A percentile compares a stretch with the other conserved stretches of the same genome.
These are phyloP conservation scores for Parafenestella ontariensis DNA, from an alignment of 2,329 filamentous ascomycete species.

Conservation along the genomic window DNA sequence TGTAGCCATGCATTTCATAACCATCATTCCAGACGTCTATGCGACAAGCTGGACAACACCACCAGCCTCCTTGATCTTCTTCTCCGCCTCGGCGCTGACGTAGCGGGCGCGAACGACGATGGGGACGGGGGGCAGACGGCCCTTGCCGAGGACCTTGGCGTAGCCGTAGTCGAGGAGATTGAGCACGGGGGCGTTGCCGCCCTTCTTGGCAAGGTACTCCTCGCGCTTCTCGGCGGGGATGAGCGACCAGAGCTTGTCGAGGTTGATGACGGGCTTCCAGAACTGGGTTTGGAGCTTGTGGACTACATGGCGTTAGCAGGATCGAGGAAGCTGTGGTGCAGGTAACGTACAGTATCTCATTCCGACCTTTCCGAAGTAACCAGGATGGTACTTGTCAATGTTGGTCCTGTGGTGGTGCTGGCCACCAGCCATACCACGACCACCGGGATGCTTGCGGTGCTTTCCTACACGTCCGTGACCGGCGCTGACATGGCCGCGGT, in stretches of 20 bases:
- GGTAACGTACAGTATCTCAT: slow-evolving; percentile 29
- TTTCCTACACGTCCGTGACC: slow-evolving; percentile 98
- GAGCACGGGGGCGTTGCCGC: slow-evolving; percentile 94
- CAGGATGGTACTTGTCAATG: slow-evolving; percentile 92
- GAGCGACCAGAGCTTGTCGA: slow-evolving; percentile 99
- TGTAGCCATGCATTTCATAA: slow-evolving; percentile 21
- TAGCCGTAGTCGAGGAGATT: slow-evolving; percentile 97
- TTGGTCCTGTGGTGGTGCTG: slow-evolving; percentile 98
- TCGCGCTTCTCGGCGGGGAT: slow-evolving; percentile 92
- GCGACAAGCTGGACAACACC: slow-evolving; percentile 95
- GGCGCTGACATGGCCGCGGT: slow-evolving; percentile 95
- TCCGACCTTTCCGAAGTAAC: slow-evolving; percentile 99
- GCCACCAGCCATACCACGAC: slow-evolving; percentile 90
- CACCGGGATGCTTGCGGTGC: slow-evolving; percentile 79
- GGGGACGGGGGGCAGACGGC: slow-evolving; percentile 89
- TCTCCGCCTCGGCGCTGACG: slow-evolving; percentile 94
- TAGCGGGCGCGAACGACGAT: slow-evolving; percentile 94
- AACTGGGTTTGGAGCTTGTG: slow-evolving; percentile 94
- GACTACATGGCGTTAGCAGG: slow-evolving; percentile 55
- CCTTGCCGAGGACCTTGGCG: slow-evolving; percentile 99
- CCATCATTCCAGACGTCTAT: slow-evolving; percentile 58
- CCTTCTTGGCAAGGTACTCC: slow-evolving; percentile 84
- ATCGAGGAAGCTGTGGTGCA: slow-evolving; percentile 55
- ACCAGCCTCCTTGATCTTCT: slow-evolving; percentile 98
- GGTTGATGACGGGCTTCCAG: slow-evolving; percentile 99